Conservation (phyloP, 2,329 filamentous ascomycete species). For the Pestalotiopsis sp. region DNA sequence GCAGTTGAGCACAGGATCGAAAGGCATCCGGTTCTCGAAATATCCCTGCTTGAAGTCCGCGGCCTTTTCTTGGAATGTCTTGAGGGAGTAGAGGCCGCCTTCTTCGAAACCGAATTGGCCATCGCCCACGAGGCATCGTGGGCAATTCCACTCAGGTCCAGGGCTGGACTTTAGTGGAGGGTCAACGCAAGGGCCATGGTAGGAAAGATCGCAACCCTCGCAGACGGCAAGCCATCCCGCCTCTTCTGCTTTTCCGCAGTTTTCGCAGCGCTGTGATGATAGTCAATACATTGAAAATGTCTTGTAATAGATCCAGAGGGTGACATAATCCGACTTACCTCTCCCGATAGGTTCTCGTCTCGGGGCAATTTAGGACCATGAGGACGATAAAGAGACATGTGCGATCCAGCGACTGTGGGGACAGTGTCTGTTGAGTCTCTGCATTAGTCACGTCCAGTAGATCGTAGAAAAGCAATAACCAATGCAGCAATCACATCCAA, state of each 20-base stretch:
- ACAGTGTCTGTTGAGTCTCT: constrained; percentile 53
- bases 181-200: constrained; percentile 85
- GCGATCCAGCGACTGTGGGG: constrained; percentile 90
- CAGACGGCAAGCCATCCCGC: constrained; percentile 73
- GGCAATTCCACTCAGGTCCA: constrained; percentile 93
- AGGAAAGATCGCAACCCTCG: constrained; percentile 89
- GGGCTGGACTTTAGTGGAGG: constrained; percentile 78
- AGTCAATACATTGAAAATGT: constrained; percentile 18
- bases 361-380: constrained; percentile 69
- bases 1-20: constrained; percentile 81
- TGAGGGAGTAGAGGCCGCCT: constrained; percentile 91
- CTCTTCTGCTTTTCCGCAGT: constrained; percentile 80
- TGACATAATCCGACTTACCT: constrained; percentile 33
- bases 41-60: constrained; percentile 94
- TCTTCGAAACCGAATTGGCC: constrained; percentile 98
- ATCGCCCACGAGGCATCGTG: constrained; percentile 91
- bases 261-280: constrained; percentile 72
- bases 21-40: constrained; percentile 88
- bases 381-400: constrained; percentile 93
- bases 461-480: constrained; percentile 26
- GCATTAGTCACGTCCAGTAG: constrained; percentile 35
- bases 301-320: not conserved
- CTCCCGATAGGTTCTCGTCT: constrained; percentile 52
- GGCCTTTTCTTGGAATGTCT: constrained; percentile 94
- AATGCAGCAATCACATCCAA: not conserved